These are phyloP conservation scores for Aspergillus sp. DNA, from an alignment of 2,329 filamentous ascomycete species.

Conservation along the genomic window DNA sequence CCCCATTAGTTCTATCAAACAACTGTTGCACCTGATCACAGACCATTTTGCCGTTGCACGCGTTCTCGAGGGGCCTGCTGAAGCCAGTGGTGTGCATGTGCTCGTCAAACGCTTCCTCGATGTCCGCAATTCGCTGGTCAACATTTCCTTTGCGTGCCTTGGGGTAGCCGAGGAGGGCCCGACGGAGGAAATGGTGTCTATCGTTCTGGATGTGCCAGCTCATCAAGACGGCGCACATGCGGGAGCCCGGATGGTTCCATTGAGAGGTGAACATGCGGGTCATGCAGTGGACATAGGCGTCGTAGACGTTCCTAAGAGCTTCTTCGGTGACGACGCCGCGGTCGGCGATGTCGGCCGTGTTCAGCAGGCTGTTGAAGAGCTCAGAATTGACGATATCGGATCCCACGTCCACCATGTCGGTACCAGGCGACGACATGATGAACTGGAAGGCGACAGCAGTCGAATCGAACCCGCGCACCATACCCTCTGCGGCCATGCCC, in stretches of 20 bases:
- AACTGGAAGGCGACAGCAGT: not conserved
- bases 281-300: not conserved
- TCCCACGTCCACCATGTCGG: not conserved
- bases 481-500: not conserved
- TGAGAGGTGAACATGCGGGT: not conserved
- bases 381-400: slow-evolving; percentile 1
- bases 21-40: slow-evolving; percentile 1
- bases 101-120: not conserved
- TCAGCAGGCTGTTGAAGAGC: not conserved
- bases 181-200: not conserved
- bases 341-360: not conserved
- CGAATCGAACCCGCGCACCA: not conserved
- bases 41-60: not conserved
- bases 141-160: not conserved
- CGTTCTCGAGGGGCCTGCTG: not conserved
- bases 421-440: not conserved
- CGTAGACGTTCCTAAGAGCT: not conserved
- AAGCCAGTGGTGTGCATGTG: slow-evolving; percentile 1
- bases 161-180: not conserved
- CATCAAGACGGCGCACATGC: not conserved
- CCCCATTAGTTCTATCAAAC: not conserved
- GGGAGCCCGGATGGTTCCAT: not conserved
- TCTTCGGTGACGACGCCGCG: not conserved
- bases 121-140: not conserved
- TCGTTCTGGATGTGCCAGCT: not conserved